A percentile compares a stretch with the other conserved stretches of the same genome.
phyloP scores from a whole-genome alignment of 192 early-diverging fungal species.

The Coemansia sp. region DNA sequence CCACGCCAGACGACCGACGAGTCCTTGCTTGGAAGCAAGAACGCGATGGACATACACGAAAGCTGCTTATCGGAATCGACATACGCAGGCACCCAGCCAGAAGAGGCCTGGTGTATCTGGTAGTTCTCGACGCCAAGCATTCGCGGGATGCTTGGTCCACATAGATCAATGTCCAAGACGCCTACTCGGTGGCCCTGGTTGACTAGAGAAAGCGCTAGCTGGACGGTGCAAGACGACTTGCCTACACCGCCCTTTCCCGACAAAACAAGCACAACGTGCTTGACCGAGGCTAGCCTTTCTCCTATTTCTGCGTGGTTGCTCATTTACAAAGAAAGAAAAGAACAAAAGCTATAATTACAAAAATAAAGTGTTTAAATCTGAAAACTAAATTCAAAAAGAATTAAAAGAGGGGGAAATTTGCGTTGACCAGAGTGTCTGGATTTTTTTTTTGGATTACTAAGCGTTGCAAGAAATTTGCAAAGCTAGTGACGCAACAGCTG shows the following conservation, averaged over 20 bases:
- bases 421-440: no score
- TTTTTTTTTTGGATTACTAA: no score
- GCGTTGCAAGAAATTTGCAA: neutral
- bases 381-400: slow-evolving; percentile 1
- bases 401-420: neutral
- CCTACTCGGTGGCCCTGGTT: slow-evolving; percentile 74
- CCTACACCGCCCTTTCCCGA: slow-evolving; percentile 99
- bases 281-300: slow-evolving; percentile 55
- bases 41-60: slow-evolving; percentile 96
- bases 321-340: slow-evolving; percentile 19
- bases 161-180: slow-evolving; percentile 95
- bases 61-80: slow-evolving; percentile 67
- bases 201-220: slow-evolving; percentile 73
- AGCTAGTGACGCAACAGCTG: neutral
- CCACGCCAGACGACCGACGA: slow-evolving; percentile 98
- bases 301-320: slow-evolving; percentile 38
- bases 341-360: slow-evolving; percentile 1
- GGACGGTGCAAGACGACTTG: slow-evolving; percentile 89
- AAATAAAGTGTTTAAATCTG: neutral
- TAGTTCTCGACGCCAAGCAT: slow-evolving; percentile 92
- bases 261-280: slow-evolving; percentile 91
- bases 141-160: slow-evolving; percentile 92
- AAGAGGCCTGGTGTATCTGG: slow-evolving; percentile 85
- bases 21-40: slow-evolving; percentile 82
- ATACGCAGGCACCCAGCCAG: slow-evolving; percentile 84